These are phyloP conservation scores for Arctostaphylos glauca DNA, from an alignment of 148 eudicot species.

Conservation along the genomic window DNA sequence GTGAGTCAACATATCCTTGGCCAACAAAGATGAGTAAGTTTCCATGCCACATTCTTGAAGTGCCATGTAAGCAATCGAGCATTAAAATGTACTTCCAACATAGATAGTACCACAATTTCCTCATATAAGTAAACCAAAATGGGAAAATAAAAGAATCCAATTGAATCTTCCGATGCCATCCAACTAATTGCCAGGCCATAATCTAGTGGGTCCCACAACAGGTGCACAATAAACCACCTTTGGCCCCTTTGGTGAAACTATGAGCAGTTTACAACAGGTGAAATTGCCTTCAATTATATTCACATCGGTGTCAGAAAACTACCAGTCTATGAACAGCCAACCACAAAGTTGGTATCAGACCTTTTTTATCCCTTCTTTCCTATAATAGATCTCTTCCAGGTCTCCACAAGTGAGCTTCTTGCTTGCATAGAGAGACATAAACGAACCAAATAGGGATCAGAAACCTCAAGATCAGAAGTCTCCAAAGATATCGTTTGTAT, in stretches of 20 bases:
- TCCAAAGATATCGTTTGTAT: not conserved
- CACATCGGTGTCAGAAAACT: not conserved
- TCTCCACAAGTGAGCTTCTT: not conserved
- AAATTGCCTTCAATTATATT: slow-evolving; percentile 1
- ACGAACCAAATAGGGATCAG: not conserved
- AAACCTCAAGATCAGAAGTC: not conserved
- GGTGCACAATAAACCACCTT: not conserved
- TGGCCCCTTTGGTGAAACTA: not conserved
- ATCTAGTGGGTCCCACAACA: slow-evolving; percentile 2
- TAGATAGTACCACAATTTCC: not conserved
- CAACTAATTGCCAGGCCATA: not conserved
- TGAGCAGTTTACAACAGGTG: not conserved
- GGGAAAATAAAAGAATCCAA: not conserved
- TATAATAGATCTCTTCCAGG: not conserved
- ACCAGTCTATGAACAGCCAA: not conserved
- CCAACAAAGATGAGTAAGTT: not conserved
- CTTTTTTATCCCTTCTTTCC: not conserved
- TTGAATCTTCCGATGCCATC: not conserved
- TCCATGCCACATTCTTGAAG: not conserved
- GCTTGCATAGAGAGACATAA: not conserved
- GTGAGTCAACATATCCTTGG: not conserved
- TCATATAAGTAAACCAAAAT: not conserved
- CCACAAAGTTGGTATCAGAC: not conserved
- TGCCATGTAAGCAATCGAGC: not conserved
- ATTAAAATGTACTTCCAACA: not conserved